Conservation (phyloP, 495 filamentous ascomycete genomes). For the Cladorrhinum samala region DNA sequence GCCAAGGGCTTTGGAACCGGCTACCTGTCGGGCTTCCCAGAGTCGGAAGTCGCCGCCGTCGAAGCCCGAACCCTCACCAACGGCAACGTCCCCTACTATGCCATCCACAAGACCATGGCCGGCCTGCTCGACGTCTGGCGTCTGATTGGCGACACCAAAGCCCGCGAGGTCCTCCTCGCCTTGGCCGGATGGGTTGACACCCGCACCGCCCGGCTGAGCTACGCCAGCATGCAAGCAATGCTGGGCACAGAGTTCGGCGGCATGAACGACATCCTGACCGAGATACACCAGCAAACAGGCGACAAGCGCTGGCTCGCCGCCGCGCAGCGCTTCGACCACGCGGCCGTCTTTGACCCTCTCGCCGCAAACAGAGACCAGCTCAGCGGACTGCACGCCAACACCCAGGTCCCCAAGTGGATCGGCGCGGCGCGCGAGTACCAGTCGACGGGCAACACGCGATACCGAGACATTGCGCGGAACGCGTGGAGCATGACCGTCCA, state of each 20-base stretch:
- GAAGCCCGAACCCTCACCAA: conserved; percentile 17
- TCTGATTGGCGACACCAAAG: conserved; percentile 24
- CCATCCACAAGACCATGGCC: conserved; percentile 20
- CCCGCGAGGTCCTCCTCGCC: conserved; percentile 23
- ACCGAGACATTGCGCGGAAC: conserved; percentile 30
- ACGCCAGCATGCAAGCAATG: conserved; percentile 31
- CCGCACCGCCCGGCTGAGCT: conserved; percentile 25
- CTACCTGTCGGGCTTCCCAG: conserved; percentile 34
- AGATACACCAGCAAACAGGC: conserved; percentile 28
- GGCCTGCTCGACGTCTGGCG: conserved; percentile 31
- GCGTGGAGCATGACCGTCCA: conserved; percentile 32
- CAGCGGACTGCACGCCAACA: conserved; percentile 36
- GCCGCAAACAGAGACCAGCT: conserved; percentile 27
- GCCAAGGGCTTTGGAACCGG: conserved; percentile 24
- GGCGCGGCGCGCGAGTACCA: conserved; percentile 28
- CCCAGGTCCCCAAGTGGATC: conserved; percentile 37
- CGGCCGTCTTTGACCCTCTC: conserved; percentile 29
- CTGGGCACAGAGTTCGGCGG: conserved; percentile 35
- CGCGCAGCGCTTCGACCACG: conserved; percentile 34
- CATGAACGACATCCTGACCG: conserved; percentile 34
- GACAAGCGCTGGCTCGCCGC: conserved; percentile 28
- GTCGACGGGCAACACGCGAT: conserved; percentile 24
- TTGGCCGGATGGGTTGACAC: conserved; percentile 33
- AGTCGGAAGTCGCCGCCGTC: conserved; percentile 29
- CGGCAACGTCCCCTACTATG: conserved; percentile 20